Percentiles rank a stretch among this genome's conserved stretches.
Evolutionary conservation across 148 eudicot genomes (phyloP).

Genomic region (Camellia sinensis): DNA sequence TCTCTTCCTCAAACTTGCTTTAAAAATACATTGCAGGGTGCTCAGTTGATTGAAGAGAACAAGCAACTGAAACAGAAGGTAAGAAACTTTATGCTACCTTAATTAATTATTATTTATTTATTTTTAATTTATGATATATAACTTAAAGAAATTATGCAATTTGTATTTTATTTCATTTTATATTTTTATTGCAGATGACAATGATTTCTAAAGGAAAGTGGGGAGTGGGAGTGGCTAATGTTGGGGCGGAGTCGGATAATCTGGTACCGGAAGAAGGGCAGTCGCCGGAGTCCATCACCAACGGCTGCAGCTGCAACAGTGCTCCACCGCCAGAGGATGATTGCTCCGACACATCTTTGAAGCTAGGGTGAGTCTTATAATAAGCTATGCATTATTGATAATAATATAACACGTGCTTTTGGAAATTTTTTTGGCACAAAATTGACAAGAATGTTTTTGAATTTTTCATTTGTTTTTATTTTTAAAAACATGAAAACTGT

Average conservation of each 20-base stretch:
- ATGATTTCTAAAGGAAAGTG: slow-evolving; percentile 31
- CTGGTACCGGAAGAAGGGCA: slow-evolving; percentile 38
- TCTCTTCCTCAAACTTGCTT: neutral
- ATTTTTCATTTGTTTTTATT: too few species aligned
- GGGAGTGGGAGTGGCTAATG: neutral
- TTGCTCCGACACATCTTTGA: slow-evolving; percentile 52
- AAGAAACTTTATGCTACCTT: slow-evolving; percentile 8
- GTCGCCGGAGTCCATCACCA: slow-evolving; percentile 44
- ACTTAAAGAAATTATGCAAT: neutral
- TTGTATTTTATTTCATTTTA: neutral
- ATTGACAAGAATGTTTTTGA: too few species aligned
- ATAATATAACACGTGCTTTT: too few species aligned
- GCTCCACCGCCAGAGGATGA: slow-evolving; percentile 53
- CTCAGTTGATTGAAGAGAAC: slow-evolving; percentile 52
- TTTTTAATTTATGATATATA: too few species aligned
- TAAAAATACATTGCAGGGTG: slow-evolving; percentile 31
- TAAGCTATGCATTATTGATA: too few species aligned
- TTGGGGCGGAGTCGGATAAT: slow-evolving; percentile 1
- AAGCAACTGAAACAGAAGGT: slow-evolving; percentile 40
- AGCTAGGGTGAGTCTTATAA: slow-evolving; percentile 39
- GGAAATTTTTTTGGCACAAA: too few species aligned
- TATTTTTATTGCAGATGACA: slow-evolving; percentile 29
- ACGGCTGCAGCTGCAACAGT: slow-evolving; percentile 26
- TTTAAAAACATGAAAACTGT: too few species aligned
- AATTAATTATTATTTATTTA: neutral